phyloP scores from a whole-genome alignment of 164 flowering plant genomes.

The Liriodendron chinense region DNA sequence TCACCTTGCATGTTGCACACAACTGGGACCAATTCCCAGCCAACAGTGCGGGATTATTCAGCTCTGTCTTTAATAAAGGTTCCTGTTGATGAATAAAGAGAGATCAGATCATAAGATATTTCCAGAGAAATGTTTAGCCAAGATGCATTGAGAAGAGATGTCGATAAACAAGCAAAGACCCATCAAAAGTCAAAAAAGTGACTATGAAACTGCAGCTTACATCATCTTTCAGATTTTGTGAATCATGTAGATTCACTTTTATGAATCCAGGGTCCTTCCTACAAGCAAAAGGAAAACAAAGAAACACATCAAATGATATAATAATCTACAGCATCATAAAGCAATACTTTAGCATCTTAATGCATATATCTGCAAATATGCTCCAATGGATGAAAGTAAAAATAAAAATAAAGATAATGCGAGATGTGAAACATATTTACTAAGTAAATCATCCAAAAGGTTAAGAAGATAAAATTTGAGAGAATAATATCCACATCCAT shows the following conservation, averaged over 20 bases:
- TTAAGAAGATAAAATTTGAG: no score
- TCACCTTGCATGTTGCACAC: slow-evolving; percentile 97
- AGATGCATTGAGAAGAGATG: background rate
- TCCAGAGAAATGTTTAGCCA: background rate
- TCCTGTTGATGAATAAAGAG: slow-evolving; percentile 39
- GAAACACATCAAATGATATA: background rate
- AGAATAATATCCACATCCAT: no score
- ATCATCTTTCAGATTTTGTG: slow-evolving; percentile 77
- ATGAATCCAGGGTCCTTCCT: slow-evolving; percentile 97
- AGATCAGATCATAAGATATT: slow-evolving; percentile 1
- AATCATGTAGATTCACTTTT: slow-evolving; percentile 62
- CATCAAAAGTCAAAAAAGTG: background rate
- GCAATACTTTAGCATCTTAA: no score
- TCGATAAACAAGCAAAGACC: background rate
- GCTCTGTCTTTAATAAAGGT: slow-evolving; percentile 83
- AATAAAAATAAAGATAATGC: no score
- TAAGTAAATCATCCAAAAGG: no score
- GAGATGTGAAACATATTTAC: no score
- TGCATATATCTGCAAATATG: no score
- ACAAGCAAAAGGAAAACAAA: slow-evolving; percentile 18
- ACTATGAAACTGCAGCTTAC: slow-evolving; percentile 40
- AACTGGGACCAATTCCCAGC: slow-evolving; percentile 99
- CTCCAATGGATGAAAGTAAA: no score
- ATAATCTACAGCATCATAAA: no score
- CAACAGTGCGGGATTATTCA: slow-evolving; percentile 75